These are phyloP conservation scores for Nicotiana rustica DNA, from an alignment of 305 asterid genomes.

Conservation along the genomic window DNA sequence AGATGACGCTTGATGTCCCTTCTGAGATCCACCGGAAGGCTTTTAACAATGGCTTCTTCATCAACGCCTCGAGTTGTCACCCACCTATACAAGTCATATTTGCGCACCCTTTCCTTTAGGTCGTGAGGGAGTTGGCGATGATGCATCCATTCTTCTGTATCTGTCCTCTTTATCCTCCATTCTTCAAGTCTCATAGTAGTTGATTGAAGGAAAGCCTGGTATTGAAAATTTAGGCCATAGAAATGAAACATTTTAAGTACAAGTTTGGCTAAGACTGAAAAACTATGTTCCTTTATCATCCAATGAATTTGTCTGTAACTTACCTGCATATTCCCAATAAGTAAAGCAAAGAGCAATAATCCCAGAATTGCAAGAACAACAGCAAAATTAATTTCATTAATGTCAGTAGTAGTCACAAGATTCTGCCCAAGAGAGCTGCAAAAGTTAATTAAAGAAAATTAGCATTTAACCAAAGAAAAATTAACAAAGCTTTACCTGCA, in stretches of 20 bases:
- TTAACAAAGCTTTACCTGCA: not conserved
- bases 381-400: conserved; percentile 63
- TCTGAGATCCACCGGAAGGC: conserved; percentile 64
- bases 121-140: conserved; percentile 65
- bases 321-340: no score
- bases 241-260: not conserved
- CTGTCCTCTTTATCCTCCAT: conserved; percentile 66
- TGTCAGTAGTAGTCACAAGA: conserved; percentile 55
- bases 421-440: conserved; percentile 73
- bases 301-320: no score
- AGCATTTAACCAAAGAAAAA: not conserved
- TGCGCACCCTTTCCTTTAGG: conserved; percentile 60
- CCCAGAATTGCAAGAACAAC: conserved; percentile 57
- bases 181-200: conserved; percentile 61
- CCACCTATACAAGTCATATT: conserved; percentile 60
- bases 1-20: conserved; percentile 69
- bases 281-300: not conserved
- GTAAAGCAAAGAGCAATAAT: no score
- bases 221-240: not conserved
- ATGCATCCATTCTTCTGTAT: conserved; percentile 73
- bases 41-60: conserved; percentile 55
- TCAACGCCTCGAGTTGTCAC: conserved; percentile 69
- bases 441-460: not conserved
- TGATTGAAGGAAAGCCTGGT: conserved; percentile 62
- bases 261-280: not conserved